Evolutionary conservation across 2,329 filamentous ascomycete genomes (phyloP), one percentile per base, ranked within the genome.

Genomic region (Aspergillus novoparasiticus): DNA sequence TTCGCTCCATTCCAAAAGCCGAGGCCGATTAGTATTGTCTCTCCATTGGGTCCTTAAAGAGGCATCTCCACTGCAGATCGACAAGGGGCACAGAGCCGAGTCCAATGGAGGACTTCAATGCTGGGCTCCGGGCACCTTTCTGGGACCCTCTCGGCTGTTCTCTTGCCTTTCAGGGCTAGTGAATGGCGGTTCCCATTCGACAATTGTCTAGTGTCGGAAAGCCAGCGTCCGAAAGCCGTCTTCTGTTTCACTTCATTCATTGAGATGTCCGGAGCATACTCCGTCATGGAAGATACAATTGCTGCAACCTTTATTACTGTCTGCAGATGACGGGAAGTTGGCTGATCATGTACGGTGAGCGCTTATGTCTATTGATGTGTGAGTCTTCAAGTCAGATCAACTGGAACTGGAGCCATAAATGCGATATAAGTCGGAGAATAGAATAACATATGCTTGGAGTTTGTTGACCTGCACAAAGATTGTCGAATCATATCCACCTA

Each of bases 1-100:
- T 28, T 59, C 57, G 57, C 57, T 8, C 16, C 21, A 10, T 51
- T 21, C 6, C 34, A 59, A 59, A 51, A 23, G 28, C 57, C 57
- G 57, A 59, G 14, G 23, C 57, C 57, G 57, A 55, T 39, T 10
- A 43, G 8, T 16, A 23, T 30, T 36, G 57, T 12, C 14, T 21
- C 57, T 30, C 36, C 28, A 59, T 53, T 59, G 45, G 57, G 6
- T 32, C 14, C 26, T 12, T 19, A 14, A 46, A n/a, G 19, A 39
- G 2, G 21, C 12, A 53, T 28, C 57, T 43, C 57, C 57, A 59
- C 57, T 59, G 23, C 34, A 48, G 57, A 59, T 53, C 46, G 34
- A n/a, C 57, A 59, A 50, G 57, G 57, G 45, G 21, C 12, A 46
- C 11, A 39, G 43, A 32, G 30, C 26, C 30, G 21, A 50, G 46